Evolutionary conservation across 1,284 basidiomycete species (phyloP).

Genomic region (Pseudozyma tsukubaensis): DNA sequence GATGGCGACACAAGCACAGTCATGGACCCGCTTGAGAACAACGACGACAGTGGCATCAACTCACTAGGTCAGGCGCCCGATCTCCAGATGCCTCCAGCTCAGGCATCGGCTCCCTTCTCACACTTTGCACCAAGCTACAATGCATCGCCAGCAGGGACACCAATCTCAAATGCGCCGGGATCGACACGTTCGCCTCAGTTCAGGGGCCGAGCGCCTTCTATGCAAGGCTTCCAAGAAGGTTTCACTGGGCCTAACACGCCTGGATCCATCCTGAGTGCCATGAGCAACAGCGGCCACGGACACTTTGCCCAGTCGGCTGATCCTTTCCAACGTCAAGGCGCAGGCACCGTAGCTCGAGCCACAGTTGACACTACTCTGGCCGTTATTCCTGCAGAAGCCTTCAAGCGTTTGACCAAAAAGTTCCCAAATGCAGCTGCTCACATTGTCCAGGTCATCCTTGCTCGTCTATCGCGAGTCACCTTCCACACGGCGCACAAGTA

Average conservation of each 20-base stretch:
- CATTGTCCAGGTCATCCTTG: constrained; percentile 96
- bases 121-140: constrained; percentile 41
- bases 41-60: constrained; percentile 18
- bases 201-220: constrained; percentile 25
- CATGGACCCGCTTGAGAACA: constrained; percentile 27
- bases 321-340: constrained; percentile 36
- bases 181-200: constrained; percentile 35
- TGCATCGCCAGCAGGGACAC: constrained; percentile 26
- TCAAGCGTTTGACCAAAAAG: constrained; percentile 87
- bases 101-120: constrained; percentile 55
- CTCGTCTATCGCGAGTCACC: constrained; percentile 94
- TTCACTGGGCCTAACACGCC: constrained; percentile 47
- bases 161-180: constrained; percentile 15
- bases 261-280: constrained; percentile 54
- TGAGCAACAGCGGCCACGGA: constrained; percentile 43
- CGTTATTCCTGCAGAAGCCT: constrained; percentile 98
- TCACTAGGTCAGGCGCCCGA: constrained; percentile 43
- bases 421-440: constrained; percentile 96
- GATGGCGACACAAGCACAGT: constrained; percentile 50
- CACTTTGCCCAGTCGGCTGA: constrained; percentile 17
- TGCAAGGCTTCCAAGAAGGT: constrained; percentile 33
- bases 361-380: constrained; percentile 93
- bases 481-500: constrained; percentile 95
- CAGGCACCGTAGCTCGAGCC: constrained; percentile 79
- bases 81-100: constrained; percentile 58